Percentiles rank a stretch among this genome's conserved stretches.
Conservation (phyloP, 2,329 filamentous ascomycete genomes). For the Hortaea werneckii region DNA sequence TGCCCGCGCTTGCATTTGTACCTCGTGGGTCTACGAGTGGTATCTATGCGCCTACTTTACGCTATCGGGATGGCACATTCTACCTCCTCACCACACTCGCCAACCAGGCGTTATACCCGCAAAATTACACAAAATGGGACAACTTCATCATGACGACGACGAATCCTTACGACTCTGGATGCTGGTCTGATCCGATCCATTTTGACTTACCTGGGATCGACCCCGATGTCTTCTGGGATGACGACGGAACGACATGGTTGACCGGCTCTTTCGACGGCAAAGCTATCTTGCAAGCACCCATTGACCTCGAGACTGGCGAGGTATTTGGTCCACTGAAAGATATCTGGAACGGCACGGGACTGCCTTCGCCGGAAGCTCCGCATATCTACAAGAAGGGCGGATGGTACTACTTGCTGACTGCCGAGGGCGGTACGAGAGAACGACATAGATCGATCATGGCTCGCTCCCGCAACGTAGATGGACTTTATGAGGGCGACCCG, state of each 20-base stretch:
- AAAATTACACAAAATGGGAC: slow-evolving; percentile 29
- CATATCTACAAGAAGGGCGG: slow-evolving; percentile 29
- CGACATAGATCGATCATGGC: slow-evolving; percentile 29
- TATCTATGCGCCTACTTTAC: slow-evolving; percentile 32
- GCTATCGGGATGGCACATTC: slow-evolving; percentile 30
- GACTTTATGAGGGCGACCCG: slow-evolving; percentile 15
- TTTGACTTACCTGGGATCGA: slow-evolving; percentile 42
- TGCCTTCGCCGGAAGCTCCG: slow-evolving; percentile 25
- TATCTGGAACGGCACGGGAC: slow-evolving; percentile 29
- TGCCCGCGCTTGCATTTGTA: slow-evolving; percentile 25
- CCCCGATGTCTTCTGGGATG: slow-evolving; percentile 47
- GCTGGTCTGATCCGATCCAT: slow-evolving; percentile 41
- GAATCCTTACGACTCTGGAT: slow-evolving; percentile 31
- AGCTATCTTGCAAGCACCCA: slow-evolving; percentile 22
- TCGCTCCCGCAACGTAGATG: slow-evolving; percentile 27
- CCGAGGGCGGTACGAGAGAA: slow-evolving; percentile 31
- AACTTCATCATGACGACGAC: slow-evolving; percentile 36
- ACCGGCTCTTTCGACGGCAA: slow-evolving; percentile 15
- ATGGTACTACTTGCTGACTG: slow-evolving; percentile 27
- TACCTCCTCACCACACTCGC: slow-evolving; percentile 27
- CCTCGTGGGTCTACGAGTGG: slow-evolving; percentile 29
- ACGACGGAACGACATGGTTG: slow-evolving; percentile 44
- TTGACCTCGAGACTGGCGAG: slow-evolving; percentile 26
- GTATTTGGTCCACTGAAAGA: slow-evolving; percentile 18
- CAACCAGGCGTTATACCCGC: slow-evolving; percentile 15